Base-by-base conservation (phyloP, 1,284 basidiomycete species). In the Taiwanofungus camphoratus region DNA sequence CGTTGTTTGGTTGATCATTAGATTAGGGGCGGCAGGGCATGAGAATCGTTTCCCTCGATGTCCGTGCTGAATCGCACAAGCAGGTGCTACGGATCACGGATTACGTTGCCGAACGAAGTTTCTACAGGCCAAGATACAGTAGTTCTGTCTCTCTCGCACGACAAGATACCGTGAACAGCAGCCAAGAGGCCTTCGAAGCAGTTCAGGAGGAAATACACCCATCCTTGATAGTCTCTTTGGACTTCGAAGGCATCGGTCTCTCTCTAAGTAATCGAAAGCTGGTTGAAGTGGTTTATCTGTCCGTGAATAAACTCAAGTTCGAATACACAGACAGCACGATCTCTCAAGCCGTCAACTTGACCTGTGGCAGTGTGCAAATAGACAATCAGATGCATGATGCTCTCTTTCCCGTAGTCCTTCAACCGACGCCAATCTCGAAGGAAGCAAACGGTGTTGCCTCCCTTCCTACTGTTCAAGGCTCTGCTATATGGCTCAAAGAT, bases 381-480 rank as follows among this genome's bases (percentile, higher is more conserved):
- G 94, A 98, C 66, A 99, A 99, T 60, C 96, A 99, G 63, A 77
- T 99, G 6, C 95, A 98, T 52, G 96, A 97, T 46, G 93, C 92
- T 16, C 66, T 95, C 12, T 99, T 89, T 72, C 94, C 96, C 0
- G 94, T 99, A 48, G 82, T 99, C 42, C 72, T 99, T 30, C 96
- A 99, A 60, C 96, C 96, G 0, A 94, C 92, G 2, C 90, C 92
- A 0, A 78, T 99, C 30, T 76, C 87, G 3, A 91, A 87, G 60
- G 88, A 95, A 56, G 79, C 79, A 23, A 83, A 81, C 50, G 77
- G 87, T 33, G 83, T 90, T 32, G 81, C 82, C 3, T 81, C 87
- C n/a, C 80, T 93, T 48, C 96, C 96, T 4, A 94, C 92, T 2
- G 73, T 99, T 32, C 94, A 99, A 63, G 81, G 79, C 0, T 92